phyloP scores from a whole-genome alignment of 2,329 filamentous ascomycete species.

The Sporothrix euskadiensis region DNA sequence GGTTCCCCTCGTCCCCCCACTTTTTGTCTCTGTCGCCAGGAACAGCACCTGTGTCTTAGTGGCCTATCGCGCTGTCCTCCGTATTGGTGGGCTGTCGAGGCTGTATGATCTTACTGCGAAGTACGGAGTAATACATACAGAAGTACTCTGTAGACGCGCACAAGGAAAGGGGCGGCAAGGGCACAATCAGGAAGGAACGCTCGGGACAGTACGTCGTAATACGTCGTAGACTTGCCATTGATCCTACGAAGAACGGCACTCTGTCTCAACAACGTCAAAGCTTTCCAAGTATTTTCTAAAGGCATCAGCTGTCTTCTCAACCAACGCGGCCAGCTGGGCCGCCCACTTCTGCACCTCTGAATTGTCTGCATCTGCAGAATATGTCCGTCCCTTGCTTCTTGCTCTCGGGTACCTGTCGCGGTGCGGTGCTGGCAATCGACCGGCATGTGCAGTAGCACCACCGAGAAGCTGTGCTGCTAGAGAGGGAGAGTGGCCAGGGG shows the following conservation, averaged over 20 bases:
- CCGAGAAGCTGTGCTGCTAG: conserved; percentile 17
- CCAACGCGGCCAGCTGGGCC: background rate
- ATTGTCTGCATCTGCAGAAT: background rate
- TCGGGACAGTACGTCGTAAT: background rate
- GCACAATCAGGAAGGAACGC: background rate
- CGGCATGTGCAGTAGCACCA: conserved; percentile 27
- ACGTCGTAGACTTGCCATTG: background rate
- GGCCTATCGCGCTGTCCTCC: background rate
- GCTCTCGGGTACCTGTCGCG: conserved; percentile 23
- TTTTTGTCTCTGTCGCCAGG: conserved; percentile 21
- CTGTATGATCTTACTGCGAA: background rate
- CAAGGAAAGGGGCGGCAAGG: background rate
- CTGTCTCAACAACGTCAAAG: background rate
- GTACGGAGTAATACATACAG: too few relatives aligned
- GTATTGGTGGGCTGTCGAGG: background rate
- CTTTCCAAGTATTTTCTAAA: background rate
- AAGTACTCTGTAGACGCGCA: background rate
- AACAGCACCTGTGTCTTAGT: conserved; percentile 18
- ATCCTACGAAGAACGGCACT: background rate
- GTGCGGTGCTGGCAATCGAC: conserved; percentile 11
- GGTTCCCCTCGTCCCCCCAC: conserved; percentile 15
- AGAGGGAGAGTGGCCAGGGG: background rate
- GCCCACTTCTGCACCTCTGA: background rate
- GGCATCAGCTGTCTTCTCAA: background rate
- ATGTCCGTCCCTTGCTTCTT: conserved; percentile 21